phyloP scores from a whole-genome alignment of 306 rosid species.

The Malus fusca region DNA sequence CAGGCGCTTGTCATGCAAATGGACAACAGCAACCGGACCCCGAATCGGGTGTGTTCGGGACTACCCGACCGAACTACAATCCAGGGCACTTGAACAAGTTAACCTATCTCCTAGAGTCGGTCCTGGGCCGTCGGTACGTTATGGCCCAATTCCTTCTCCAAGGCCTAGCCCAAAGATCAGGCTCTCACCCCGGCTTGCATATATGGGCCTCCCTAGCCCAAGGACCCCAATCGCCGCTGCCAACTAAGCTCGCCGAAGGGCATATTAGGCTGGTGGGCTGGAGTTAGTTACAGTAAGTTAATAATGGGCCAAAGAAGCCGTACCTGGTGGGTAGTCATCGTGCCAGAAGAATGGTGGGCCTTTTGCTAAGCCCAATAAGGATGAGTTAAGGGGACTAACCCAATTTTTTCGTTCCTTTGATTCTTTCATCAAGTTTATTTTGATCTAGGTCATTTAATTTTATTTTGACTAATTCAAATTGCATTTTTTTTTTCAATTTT shows the following conservation, averaged over 20 bases:
- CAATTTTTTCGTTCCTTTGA: not conserved
- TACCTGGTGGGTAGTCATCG: not conserved
- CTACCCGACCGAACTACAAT: constrained; percentile 64
- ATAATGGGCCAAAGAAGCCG: not conserved
- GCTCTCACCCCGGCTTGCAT: constrained; percentile 59
- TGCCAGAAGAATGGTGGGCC: not conserved
- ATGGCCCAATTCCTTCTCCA: constrained; percentile 90
- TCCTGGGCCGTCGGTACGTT: constrained; percentile 11
- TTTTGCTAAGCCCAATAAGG: not conserved
- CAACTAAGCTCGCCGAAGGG: not conserved
- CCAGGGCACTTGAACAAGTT: constrained; percentile 77
- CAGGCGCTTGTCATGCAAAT: constrained; percentile 61
- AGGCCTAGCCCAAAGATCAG: constrained; percentile 88
- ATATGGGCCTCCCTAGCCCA: constrained; percentile 82
- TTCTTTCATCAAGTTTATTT: not conserved
- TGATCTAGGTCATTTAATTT: constrained; percentile 4
- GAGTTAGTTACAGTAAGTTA: not conserved
- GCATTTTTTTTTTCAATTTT: not conserved
- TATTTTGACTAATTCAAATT: not conserved
- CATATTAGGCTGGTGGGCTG: not conserved
- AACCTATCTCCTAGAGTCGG: constrained; percentile 59
- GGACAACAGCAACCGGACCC: constrained; percentile 81
- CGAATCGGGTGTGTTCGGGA: constrained; percentile 92
- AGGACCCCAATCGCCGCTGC: constrained; percentile 41
- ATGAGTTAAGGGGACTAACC: constrained; percentile 8